Evolutionary conservation across 192 early-diverging fungal species (phyloP).

Genomic region (Powellomyces hirtus): DNA sequence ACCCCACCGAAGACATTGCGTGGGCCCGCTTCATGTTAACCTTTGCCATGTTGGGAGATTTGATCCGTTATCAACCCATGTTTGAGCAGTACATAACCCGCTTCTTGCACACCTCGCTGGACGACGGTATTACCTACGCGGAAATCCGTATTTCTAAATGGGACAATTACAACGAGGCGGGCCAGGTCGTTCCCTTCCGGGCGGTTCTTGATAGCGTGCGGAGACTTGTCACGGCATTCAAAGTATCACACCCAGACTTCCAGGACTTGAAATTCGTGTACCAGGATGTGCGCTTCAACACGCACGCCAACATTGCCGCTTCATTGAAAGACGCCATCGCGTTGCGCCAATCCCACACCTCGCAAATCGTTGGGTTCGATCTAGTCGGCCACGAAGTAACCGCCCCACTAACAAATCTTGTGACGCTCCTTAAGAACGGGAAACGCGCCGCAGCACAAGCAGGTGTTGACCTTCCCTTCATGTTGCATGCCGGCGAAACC

Average conservation of each 20-base stretch:
- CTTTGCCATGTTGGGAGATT: background rate
- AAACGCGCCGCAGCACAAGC: background rate
- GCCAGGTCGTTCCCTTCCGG: background rate
- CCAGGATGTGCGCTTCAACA: constrained; percentile 3
- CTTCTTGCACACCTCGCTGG: background rate
- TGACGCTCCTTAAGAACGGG: background rate
- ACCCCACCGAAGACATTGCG: constrained; percentile 4
- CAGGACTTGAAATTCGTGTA: constrained; percentile 2
- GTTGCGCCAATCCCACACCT: background rate
- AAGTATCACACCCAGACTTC: background rate
- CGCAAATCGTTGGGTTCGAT: constrained; percentile 8
- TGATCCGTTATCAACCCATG: constrained; percentile 3
- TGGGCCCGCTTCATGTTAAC: constrained; percentile 4
- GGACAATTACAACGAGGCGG: background rate
- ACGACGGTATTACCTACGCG: background rate
- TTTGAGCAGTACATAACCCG: constrained; percentile 4
- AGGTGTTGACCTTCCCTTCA: background rate
- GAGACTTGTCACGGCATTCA: background rate
- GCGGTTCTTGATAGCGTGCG: constrained; percentile 6
- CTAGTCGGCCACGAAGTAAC: constrained; percentile 7
- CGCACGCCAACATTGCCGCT: background rate
- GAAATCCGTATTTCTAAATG: constrained; percentile 6
- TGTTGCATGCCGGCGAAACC: background rate
- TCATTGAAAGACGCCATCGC: background rate
- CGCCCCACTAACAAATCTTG: background rate